These are phyloP conservation scores for Ganoderma resinaceum DNA, from an alignment of 1,284 basidiomycete species.

Conservation along the genomic window DNA sequence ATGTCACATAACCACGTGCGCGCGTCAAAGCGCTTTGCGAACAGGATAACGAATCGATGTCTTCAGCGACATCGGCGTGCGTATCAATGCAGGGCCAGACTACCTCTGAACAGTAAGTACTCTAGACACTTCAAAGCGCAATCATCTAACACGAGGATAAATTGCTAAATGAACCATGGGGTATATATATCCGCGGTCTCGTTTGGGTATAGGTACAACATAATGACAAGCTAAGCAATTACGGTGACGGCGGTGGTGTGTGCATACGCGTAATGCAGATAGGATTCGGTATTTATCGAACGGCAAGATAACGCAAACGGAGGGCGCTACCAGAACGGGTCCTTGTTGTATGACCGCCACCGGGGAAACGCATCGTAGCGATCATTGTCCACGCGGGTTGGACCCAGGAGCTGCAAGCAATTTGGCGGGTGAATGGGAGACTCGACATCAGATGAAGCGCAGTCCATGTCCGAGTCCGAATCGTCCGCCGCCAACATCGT, in stretches of 20 bases:
- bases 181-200: not conserved
- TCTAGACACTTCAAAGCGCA: too few relatives aligned
- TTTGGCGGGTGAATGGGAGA: constrained; percentile 6
- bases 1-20: constrained; percentile 32
- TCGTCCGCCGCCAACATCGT: constrained; percentile 29
- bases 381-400: not conserved
- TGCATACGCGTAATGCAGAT: not conserved
- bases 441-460: constrained; percentile 24
- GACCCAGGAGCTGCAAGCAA: not conserved
- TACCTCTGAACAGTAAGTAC: not conserved
- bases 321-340: not conserved
- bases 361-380: not conserved
- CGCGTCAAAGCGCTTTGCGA: constrained; percentile 20
- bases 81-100: too few relatives aligned
- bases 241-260: not conserved
- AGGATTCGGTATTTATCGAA: not conserved
- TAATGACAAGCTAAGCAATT: not conserved
- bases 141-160: too few relatives aligned
- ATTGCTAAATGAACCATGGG: not conserved
- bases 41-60: not conserved
- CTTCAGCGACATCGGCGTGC: too few relatives aligned
- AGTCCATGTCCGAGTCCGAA: constrained; percentile 31
- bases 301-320: not conserved
- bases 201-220: not conserved
- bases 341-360: constrained; percentile 3